Evolutionary conservation across 1,284 basidiomycete species (phyloP), one percentile per base, ranked within the genome.

Genomic region (Ceratobasidium sp.): DNA sequence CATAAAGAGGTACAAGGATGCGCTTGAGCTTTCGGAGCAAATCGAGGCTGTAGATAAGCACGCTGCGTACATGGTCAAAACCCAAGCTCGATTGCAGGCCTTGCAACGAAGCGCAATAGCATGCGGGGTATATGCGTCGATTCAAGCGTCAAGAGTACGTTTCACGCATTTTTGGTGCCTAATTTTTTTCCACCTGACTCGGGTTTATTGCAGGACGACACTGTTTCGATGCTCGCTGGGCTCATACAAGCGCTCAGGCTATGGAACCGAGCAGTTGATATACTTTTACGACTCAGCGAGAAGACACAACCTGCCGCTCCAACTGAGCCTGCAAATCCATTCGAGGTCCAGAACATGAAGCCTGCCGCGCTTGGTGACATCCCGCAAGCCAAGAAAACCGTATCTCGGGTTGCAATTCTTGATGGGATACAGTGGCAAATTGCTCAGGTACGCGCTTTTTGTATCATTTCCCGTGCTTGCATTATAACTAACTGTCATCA

Each of bases 201-300:
- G 19, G 62, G 44, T 56, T 25, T 13, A 4, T 34, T 71, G 3
- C 80, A 96, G 94, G 90, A 91, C 61, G 90, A 96, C 71, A 85
- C 90, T 0, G 85, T 88, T 0, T 83, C 86, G 0, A 89, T 91
- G 0, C 82, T 96, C 19, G 86, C 88, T 32, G 88, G 88, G 19
- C 86, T 92, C 71, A 85, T 92, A 11, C 92, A 94, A 79, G 89
- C 93, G 0, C 86, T 96, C 77, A 89, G 95, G 2, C 84, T 97
- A 0, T 95, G 91, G 88, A 93, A 92, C 79, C 89, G 94, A 44
- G 94, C 94, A 0, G 85, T 91, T 0, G 92, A 94, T 43, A 89
- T 90, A 0, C 82, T 96, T 0, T 84, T 89, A 2, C 90, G 93
- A 9, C 85, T 95, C 6, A 86, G 80, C 4, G 77, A 81, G 11